These are phyloP conservation scores for Trifolium pratense DNA, from an alignment of 306 rosid species.

Conservation along the genomic window DNA sequence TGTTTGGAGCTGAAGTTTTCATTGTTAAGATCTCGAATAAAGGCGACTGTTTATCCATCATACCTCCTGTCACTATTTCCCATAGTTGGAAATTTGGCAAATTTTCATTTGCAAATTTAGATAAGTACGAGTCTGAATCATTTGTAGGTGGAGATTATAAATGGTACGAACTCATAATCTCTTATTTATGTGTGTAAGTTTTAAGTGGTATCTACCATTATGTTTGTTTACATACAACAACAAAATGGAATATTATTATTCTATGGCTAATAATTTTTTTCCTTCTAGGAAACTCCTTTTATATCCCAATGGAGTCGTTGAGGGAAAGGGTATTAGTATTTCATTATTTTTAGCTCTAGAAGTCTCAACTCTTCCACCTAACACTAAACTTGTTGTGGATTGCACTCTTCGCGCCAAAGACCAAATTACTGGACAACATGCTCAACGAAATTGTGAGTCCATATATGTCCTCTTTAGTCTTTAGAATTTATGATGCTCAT, in stretches of 20 bases:
- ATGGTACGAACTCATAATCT: slow-evolving; percentile 36
- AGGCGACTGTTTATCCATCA: slow-evolving; percentile 40
- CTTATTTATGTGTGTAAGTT: no score
- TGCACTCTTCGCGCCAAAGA: slow-evolving; percentile 34
- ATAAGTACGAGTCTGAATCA: slow-evolving; percentile 22
- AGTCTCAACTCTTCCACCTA: slow-evolving; percentile 17
- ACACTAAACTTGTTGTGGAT: slow-evolving; percentile 34
- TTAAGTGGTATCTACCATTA: no score
- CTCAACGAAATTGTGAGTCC: slow-evolving; percentile 30
- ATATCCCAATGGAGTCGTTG: slow-evolving; percentile 36
- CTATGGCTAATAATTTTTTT: no score
- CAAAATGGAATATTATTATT: no score
- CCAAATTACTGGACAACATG: slow-evolving; percentile 39
- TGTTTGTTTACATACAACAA: no score
- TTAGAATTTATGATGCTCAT: no score
- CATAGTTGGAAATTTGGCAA: slow-evolving; percentile 40
- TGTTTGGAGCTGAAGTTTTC: slow-evolving; percentile 51
- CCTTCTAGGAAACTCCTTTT: slow-evolving; percentile 36
- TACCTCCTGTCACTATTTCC: slow-evolving; percentile 1
- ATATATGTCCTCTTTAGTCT: background rate
- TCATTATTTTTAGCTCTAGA: slow-evolving; percentile 42
- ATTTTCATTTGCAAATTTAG: background rate
- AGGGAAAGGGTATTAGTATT: slow-evolving; percentile 40
- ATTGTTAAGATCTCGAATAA: slow-evolving; percentile 15
- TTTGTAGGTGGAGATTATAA: slow-evolving; percentile 44